Percentiles rank a stretch among this genome's conserved stretches.
These are phyloP conservation scores for Nicotiana undulata DNA, from an alignment of 257 asterid genomes.

Conservation along the genomic window DNA sequence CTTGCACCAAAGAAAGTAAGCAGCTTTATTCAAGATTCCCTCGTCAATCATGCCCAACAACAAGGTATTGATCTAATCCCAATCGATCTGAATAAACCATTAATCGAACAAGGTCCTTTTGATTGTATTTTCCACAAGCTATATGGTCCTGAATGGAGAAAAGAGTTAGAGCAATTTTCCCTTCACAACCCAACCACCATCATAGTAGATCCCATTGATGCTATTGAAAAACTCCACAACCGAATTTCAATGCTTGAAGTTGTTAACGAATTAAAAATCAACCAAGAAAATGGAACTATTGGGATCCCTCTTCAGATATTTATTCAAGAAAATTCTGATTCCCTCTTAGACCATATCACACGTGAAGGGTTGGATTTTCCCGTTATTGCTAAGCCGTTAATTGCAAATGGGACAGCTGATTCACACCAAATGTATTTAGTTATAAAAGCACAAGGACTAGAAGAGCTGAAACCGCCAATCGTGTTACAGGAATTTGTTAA, in stretches of 20 bases:
- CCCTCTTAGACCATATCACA: neutral
- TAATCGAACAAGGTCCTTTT: slow-evolving; percentile 54
- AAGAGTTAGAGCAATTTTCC: slow-evolving; percentile 31
- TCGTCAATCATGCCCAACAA: slow-evolving; percentile 36
- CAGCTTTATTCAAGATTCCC: slow-evolving; percentile 59
- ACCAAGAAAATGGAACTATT: slow-evolving; percentile 5
- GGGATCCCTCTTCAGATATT: slow-evolving; percentile 35
- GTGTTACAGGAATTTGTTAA: slow-evolving; percentile 85
- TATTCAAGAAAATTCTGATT: slow-evolving; percentile 22
- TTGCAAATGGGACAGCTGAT: slow-evolving; percentile 52
- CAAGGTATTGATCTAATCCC: slow-evolving; percentile 55
- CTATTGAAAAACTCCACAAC: slow-evolving; percentile 55
- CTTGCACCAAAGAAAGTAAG: slow-evolving; percentile 54
- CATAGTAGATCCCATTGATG: slow-evolving; percentile 50
- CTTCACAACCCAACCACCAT: slow-evolving; percentile 32
- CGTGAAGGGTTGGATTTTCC: slow-evolving; percentile 37
- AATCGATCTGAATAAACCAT: slow-evolving; percentile 35
- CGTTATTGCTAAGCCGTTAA: slow-evolving; percentile 59
- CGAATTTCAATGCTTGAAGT: slow-evolving; percentile 73
- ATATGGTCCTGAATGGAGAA: slow-evolving; percentile 43
- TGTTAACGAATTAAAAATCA: slow-evolving; percentile 27
- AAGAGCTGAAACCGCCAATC: slow-evolving; percentile 39
- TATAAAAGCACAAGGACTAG: slow-evolving; percentile 47
- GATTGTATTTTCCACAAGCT: slow-evolving; percentile 68
- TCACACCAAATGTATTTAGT: slow-evolving; percentile 75